phyloP scores from a whole-genome alignment of 306 rosid species.

The Lotus japonicus region DNA sequence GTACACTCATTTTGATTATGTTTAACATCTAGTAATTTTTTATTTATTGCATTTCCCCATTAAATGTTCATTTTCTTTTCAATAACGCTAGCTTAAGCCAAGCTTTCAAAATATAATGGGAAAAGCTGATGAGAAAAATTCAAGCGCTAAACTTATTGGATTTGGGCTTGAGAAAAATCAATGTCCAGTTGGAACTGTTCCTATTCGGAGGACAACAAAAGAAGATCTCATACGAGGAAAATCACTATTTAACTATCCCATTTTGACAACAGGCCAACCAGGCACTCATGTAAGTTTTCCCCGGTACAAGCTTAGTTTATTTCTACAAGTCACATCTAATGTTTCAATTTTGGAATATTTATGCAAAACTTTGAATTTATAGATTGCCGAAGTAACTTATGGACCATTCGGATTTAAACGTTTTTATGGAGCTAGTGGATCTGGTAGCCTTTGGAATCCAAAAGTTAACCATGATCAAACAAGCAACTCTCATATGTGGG shows the following conservation, averaged over 20 bases:
- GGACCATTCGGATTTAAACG: too few species aligned
- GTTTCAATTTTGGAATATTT: background rate
- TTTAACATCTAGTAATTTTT: background rate
- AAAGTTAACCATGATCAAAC: background rate
- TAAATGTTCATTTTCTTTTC: too few species aligned
- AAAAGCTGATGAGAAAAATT: background rate
- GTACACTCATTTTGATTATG: background rate
- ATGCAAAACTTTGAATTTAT: background rate
- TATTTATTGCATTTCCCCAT: background rate
- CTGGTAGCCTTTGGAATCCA: background rate
- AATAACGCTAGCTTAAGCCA: too few species aligned
- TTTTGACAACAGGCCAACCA: accelerated
- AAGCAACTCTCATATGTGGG: background rate
- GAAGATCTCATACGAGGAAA: background rate
- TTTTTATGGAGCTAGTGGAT: background rate
- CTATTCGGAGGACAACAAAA: background rate
- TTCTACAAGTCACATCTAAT: too few species aligned
- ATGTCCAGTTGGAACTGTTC: background rate
- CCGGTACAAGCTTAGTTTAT: too few species aligned
- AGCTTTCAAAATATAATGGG: background rate
- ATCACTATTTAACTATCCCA: background rate
- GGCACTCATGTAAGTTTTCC: background rate
- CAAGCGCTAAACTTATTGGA: background rate
- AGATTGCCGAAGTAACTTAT: background rate
- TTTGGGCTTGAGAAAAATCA: background rate